Evolutionary conservation across 2,329 filamentous ascomycete genomes (phyloP).

Genomic region (Colletotrichum tabaci): DNA sequence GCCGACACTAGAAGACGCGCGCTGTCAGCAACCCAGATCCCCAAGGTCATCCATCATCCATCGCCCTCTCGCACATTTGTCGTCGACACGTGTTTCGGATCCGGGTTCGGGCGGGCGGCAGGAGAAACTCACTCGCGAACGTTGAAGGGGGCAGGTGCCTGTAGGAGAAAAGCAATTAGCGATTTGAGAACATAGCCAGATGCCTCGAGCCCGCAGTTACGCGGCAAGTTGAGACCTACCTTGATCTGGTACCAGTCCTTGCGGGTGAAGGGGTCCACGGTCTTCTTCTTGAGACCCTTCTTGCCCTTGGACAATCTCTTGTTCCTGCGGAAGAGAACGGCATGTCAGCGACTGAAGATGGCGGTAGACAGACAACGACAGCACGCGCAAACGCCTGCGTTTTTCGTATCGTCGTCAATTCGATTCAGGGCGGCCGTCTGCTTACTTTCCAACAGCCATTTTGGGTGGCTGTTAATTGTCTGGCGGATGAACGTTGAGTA

Average conservation of each 20-base stretch:
- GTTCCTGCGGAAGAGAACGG: conserved; percentile 75
- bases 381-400: neutral
- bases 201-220: conserved; percentile 43
- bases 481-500: conserved; percentile 60
- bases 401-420: neutral
- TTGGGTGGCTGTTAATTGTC: conserved; percentile 64
- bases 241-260: conserved; percentile 99
- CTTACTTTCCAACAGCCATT: conserved; percentile 75
- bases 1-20: conserved; percentile 80
- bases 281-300: conserved; percentile 99
- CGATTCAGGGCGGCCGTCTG: conserved; percentile 31
- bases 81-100: conserved; percentile 32
- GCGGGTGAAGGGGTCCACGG: conserved; percentile 95
- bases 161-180: conserved; percentile 46
- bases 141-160: conserved; percentile 96
- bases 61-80: neutral
- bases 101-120: neutral
- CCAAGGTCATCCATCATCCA: neutral
- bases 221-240: conserved; percentile 62
- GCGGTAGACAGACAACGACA: conserved; percentile 34
- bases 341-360: conserved; percentile 43
- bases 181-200: neutral
- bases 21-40: conserved; percentile 4
- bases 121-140: conserved; percentile 88
- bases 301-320: conserved; percentile 99